Base-by-base conservation (phyloP, 23 red algal genomes). In the Cyanidioschyzon merolae region DNA sequence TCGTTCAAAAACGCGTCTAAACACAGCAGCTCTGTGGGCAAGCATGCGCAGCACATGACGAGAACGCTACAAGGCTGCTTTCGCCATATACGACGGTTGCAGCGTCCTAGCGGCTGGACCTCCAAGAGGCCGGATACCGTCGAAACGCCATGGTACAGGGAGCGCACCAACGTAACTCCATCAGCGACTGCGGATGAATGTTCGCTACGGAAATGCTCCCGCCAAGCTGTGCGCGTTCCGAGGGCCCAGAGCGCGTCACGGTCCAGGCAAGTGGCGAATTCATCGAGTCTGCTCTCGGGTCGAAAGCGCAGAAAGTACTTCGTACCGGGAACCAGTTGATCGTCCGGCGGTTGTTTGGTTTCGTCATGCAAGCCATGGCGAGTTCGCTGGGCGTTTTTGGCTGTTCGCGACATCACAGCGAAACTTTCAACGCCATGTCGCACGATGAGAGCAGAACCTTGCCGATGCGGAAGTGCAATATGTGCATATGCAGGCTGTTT, bases 301-400 rank as follows among this genome's bases (percentile, higher is more conserved):
- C 3, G 7, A 35, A 71, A 71, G 16, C 63, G 63, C n/a, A 71
- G 29, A 71, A 27, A 71, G 63, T 71, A 54, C 45, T 54, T 54
- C 45, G 12, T 7, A 21, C 7, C 21, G 45, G 12, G 12, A 21
- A 15, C 21, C 21, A 15, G 45, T 15, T 54, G 45, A 54, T 54
- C 12, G 7, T 54, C 45, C 7, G 7, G 12, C 12, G 12, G 45
- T 7, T 21, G 21, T 54, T 54, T 54, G n/a, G n/a, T n/a, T 21
- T 21, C 45, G 45, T 21, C 45, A 54, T 7, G 21, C 12, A 15
- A 7, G 21, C 12, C 7, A 54, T 54, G 7, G 12, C 45, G 7
- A 15, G 45, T 54, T 21, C 12, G 7, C 21, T 54, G 12, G 7
- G 45, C 21, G 45, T 54, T 21, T 21, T 54, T 54, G 12, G 45